Evolutionary conservation across 106 monocot species (phyloP), one percentile per base, ranked within the genome.

Genomic region (Agapanthus africanus): DNA sequence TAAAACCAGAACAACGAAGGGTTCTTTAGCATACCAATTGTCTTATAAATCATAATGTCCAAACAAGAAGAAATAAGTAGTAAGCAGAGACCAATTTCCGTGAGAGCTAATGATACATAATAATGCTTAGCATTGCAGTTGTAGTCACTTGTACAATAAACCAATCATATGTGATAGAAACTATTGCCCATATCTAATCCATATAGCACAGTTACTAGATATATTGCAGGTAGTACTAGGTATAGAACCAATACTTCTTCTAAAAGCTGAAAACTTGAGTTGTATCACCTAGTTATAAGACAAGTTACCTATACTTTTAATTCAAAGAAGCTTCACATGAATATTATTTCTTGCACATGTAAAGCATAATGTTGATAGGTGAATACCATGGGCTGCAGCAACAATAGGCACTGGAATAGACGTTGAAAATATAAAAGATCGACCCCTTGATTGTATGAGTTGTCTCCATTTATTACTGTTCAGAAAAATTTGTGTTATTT

Each of bases 351-450:
- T n/a, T n/a, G n/a, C n/a, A n/a, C n/a, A n/a, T n/a, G n/a, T n/a
- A n/a, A n/a, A n/a, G n/a, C n/a, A n/a, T n/a, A n/a, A n/a, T n/a
- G n/a, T n/a, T n/a, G n/a, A n/a, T 23, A 46, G 34, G 46, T 6
- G 14, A 49, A 66, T 97, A 97, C 97, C 92, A 75, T 84, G 76
- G 32, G 92, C 84, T 77, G 97, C 89, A 68, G 92, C 97, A 77
- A 52, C 92, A 40, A 97, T 65, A 15, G 97, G 97, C 34, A 97
- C 84, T 4, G 92, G 84, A 52, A 83, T 79, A 38, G 92, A 75
- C 74, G 97, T 97, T 69, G 92, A 97, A 84, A 97, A 97, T 64
- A 97, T 92, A 75, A 97, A 97, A 0, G 97, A 86, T 16, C 97
- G 84, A 18, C 97, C 87, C 37, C 89, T 84, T 59, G 97, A 92